Conservation (phyloP, 1,139 yeast species). For the Diutina mesorugosa region DNA sequence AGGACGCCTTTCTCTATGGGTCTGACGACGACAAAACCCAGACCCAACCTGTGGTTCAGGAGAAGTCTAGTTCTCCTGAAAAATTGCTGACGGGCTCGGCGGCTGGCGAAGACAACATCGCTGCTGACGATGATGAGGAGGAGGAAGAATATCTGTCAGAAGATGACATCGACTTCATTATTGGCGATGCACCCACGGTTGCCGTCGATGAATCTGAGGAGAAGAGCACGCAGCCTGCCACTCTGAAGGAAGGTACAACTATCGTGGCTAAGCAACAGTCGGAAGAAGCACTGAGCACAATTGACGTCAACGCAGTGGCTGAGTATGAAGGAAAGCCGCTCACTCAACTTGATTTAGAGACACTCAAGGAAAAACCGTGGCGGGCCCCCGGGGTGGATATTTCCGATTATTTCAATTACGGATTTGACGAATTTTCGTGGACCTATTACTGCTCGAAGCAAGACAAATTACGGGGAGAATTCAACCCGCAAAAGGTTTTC, state of each 20-base stretch:
- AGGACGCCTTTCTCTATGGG: conserved; percentile 55
- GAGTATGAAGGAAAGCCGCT: conserved; percentile 73
- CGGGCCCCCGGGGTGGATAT: conserved; percentile 92
- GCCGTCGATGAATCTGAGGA: conserved; percentile 10
- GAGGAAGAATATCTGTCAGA: conserved; percentile 22
- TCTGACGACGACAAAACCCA: conserved; percentile 37
- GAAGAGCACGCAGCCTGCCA: conserved; percentile 10
- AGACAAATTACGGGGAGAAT: conserved; percentile 68
- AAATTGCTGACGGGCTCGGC: background rate
- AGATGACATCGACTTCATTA: conserved; percentile 33
- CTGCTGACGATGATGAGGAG: conserved; percentile 8
- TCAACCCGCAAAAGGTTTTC: conserved; percentile 48
- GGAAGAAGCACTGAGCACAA: conserved; percentile 5
- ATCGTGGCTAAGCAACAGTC: conserved; percentile 20
- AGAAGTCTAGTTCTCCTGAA: background rate
- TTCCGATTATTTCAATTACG: conserved; percentile 89
- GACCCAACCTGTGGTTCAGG: background rate
- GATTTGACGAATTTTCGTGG: conserved; percentile 96
- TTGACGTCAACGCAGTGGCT: conserved; percentile 73
- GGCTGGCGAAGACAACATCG: conserved; percentile 5
- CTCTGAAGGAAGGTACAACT: conserved; percentile 14
- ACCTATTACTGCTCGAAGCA: conserved; percentile 83
- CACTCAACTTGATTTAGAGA: conserved; percentile 72
- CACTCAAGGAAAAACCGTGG: conserved; percentile 92
- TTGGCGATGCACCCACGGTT: conserved; percentile 20